Base-by-base conservation (phyloP, 1,139 yeast genomes). In the Wickerhamomyces sp. region DNA sequence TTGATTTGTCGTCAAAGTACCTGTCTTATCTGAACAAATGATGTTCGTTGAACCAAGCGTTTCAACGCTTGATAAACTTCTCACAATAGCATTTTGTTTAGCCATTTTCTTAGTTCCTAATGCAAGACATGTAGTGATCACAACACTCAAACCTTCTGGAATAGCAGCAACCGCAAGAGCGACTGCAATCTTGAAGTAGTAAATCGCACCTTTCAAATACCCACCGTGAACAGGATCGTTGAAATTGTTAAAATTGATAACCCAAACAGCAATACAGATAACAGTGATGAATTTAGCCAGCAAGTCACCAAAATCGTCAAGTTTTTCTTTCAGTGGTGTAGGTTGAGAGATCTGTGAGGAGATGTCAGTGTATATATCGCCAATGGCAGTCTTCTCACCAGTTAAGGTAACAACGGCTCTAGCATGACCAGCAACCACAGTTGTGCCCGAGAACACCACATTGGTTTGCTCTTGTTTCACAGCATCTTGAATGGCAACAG, bases 21-120 rank as follows among this genome's bases (percentile, higher is more conserved):
- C 93, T 3, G 93, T 83, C 55, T 83, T 83, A 61, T 83, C 93
- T 4, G 89, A 82, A 55, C 93, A 83, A 47, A 83, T 81, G 49
- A 82, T 86, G 52, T 80, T 78, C 30, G 83, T 81, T 17, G 88
- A 83, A n/a, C 93, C 93, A 31, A 83, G 66, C 14, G 88, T 87
- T 55, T 83, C 93, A 29, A 84, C 69, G 5, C 91, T 80, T 49
- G 84, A 88, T 34, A 84, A 67, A 46, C 77, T 82, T 53, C 93
- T 70, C 15, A 84, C 89, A 59, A 84, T 78, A 15, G 84, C 93
- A 50, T 81, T 68, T 48, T 80, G 72, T 33, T 64, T 59, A 18
- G 80, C 84, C 93, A 84, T 84, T 22, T 77, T 83, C 48, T 79
- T 81, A 23, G 93, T 83, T 11, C 93, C 93, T 37, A 83, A 77